Evolutionary conservation across 192 early-diverging fungal species (phyloP), one percentile per base, ranked within the genome.

Genomic region (Backusella tarrabulga): DNA sequence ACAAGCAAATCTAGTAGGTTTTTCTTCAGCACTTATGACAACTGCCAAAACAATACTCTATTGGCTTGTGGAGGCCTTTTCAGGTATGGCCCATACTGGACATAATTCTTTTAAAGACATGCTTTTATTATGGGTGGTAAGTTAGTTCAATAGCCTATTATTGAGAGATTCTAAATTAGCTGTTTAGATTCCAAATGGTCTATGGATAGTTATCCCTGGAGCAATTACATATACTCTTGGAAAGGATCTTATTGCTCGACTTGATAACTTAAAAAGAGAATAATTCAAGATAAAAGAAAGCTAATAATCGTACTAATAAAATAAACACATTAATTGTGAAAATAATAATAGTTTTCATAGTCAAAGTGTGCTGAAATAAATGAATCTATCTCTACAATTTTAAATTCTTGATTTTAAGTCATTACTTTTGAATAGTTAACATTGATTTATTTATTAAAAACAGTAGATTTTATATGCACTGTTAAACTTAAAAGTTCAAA

Each of bases 161-260:
- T 63, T 29, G 12, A 29, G 0, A 21, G 2, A 14, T 26, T 63
- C 56, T 63, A 63, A 63, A 29, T 19, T 76, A 38, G 6, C 17
- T 26, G 9, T 21, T 19, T 68, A 81, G 80, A 77, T 81, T 44
- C 81, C 81, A 21, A 82, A 82, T 52, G 76, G 81, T 4, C 6
- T 76, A n/a, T 82, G 81, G 81, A 78, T 82, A 60, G 52, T 82
- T 34, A 67, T 82, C 11, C 81, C 81, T 21, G 70, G 46, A 12
- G 29, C 78, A 6, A 78, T 82, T 46, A 40, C 40, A 6, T 41
- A 29, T n/a, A 15, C 26, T 17, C 29, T 81, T 17, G 80, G 76
- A 23, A 74, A 63, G 38, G 72, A 74, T 21, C 52, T 60, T 6
- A 32, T 74, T 34, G 23, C 9, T 35, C 44, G 72, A 17, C 34